Evolutionary conservation across 768 basidiomycete species (phyloP), one percentile per base, ranked within the genome.

Genomic region (Amanita muscaria): DNA sequence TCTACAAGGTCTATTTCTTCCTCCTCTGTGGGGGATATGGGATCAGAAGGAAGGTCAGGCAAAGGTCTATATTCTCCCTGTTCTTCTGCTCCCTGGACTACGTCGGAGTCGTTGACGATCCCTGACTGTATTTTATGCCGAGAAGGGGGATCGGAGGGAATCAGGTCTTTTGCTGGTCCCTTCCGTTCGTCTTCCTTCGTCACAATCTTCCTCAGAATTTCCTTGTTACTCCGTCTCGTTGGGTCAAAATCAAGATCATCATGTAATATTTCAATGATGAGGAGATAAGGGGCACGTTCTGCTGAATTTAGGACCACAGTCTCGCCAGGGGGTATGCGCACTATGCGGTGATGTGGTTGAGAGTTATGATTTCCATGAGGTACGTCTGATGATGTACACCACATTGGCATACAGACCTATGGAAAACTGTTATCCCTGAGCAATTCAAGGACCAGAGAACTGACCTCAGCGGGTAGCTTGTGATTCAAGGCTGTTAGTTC

Each of bases 1-100:
- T 99, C 96, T 3, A 98, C 90, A 5, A 99, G 72, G 61, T 99
- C 96, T 52, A 99, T 82, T 65, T 99, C 94, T 62, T 93, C 91
- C 21, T 86, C 80, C 10, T 79, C 77, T 7, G 53, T 42, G 47
- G 56, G 49, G 29, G 57, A 48, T 19, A 63, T 55, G 12, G 58
- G 46, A 22, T 46, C 41, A 5, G 53, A 44, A 27, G 56, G 56
- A 49, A 51, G 55, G 14, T 46, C 44, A 22, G 42, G 2, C 5
- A 23, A 23, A 3, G 15, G 34, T 9, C 42, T 49, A 16, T 58
- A 44, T n/a, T 58, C 22, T 31, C 15, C 12, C 8, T 44, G 56
- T 24, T 65, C 60, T 22, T 38, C 33, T 6, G 21, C 31, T 29
- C 56, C 59, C 2, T 53, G 54, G 37, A 47, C 60, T 37, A 61